Base-by-base conservation (phyloP, 208 protist genomes). In the Crithidia sp. region DNA sequence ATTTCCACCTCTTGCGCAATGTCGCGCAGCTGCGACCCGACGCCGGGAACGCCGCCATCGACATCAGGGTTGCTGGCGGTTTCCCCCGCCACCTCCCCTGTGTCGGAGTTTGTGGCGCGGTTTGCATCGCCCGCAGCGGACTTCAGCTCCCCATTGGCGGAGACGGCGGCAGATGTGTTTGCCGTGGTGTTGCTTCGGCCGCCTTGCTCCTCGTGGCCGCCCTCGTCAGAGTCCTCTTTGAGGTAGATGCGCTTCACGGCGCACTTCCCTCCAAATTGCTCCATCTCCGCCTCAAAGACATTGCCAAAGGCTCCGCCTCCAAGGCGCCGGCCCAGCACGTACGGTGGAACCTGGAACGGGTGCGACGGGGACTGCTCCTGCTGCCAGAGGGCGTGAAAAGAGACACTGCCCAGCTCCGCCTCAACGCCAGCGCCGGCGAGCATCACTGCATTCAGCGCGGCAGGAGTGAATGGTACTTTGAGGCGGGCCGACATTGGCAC, bases 171-270 rank as follows among this genome's bases (percentile, higher is more conserved):
- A 5, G 59, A 64, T 5, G 59, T 37, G 14, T 47, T 69, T 28
- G 59, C 66, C 41, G 74, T 50, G 37, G 10, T n/a, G 67, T 54
- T 56, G 63, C 58, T 55, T 10, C 53, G 40, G 2, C 67, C 56
- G 39, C 60, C 16, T 2, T 66, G 45, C 45, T 55, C 70, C 10
- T 56, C 66, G 52, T 74, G 76, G 5, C 80, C 64, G 40, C 73
- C 67, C 36, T 85, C 69, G n/a, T 78, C 80, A 9, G 78, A 76
- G 45, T 75, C 69, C 43, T 79, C 77, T 44, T 86, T 87, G n/a
- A 94, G 57, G 80, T 94, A 92, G 53, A 96, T 94, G 9, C 89
- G 87, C 76, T 96, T 96, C 63, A 96, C 91, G 8, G 91, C 88
- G 67, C 91, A 96, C 40, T 79, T 79, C 13, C 75, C 87, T 0